Evolutionary conservation across 768 basidiomycete genomes (phyloP).

Genomic region (Calocybe cyanea): DNA sequence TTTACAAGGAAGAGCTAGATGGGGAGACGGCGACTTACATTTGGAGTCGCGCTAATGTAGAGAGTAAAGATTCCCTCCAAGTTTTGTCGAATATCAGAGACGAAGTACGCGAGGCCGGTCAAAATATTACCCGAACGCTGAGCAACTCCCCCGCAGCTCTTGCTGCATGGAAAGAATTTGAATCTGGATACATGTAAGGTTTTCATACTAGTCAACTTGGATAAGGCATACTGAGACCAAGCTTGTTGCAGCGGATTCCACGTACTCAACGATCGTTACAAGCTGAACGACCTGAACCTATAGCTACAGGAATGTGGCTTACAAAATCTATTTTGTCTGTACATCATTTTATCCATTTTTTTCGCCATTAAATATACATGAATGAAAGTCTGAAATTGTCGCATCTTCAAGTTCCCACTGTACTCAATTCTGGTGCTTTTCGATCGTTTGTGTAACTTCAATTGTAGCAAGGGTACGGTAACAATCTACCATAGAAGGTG

Average conservation of each 20-base stretch:
- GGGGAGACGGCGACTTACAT: constrained; percentile 16
- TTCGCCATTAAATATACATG: too few species aligned
- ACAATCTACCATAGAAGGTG: too few species aligned
- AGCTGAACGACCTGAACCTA: constrained; percentile 2
- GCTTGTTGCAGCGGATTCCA: constrained; percentile 7
- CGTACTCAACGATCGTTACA: constrained; percentile 8
- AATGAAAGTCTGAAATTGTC: too few species aligned
- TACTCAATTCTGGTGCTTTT: too few species aligned
- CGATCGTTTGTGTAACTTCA: too few species aligned
- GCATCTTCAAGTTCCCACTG: too few species aligned
- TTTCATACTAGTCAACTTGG: not conserved
- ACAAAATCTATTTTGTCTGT: too few species aligned
- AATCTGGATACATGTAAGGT: constrained; percentile 10
- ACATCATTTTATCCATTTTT: too few species aligned
- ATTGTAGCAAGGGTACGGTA: too few species aligned
- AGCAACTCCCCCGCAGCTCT: constrained; percentile 3
- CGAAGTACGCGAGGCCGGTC: constrained; percentile 9
- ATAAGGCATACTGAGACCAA: not conserved
- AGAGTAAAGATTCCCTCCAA: constrained; percentile 3
- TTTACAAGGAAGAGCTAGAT: constrained; percentile 18
- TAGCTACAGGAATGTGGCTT: too few species aligned
- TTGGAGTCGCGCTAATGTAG: constrained; percentile 6
- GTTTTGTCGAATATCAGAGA: constrained; percentile 12
- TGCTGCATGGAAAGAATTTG: constrained; percentile 11
- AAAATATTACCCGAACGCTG: constrained; percentile 2